These are phyloP conservation scores for Trichoderma sp. DNA, from an alignment of 2,329 filamentous ascomycete species.

Conservation along the genomic window DNA sequence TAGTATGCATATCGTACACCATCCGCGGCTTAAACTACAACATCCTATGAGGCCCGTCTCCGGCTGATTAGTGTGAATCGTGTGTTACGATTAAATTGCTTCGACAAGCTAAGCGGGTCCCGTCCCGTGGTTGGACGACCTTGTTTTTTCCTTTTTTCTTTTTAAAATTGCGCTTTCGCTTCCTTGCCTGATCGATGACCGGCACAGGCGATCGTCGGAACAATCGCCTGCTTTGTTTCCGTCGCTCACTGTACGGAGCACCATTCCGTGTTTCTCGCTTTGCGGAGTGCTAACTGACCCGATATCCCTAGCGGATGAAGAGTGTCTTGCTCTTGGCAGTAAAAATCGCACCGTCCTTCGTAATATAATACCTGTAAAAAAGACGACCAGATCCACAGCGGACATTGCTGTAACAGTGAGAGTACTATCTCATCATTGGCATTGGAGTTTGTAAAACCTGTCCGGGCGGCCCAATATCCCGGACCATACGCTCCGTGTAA, in stretches of 20 bases:
- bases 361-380: neutral
- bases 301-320: neutral
- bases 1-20: neutral
- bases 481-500: neutral
- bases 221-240: neutral
- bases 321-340: neutral
- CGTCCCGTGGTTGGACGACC: neutral
- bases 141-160: neutral
- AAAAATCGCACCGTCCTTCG: neutral
- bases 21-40: neutral
- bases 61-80: conserved; percentile 7
- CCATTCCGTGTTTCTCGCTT: neutral
- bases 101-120: neutral
- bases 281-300: neutral
- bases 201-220: conserved; percentile 5
- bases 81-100: conserved; percentile 16
- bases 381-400: neutral
- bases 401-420: neutral
- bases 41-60: neutral
- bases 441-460: neutral
- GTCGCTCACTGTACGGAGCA: neutral
- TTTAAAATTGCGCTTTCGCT: conserved; percentile 1
- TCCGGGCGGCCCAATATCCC: neutral
- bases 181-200: neutral
- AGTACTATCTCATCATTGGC: neutral